Evolutionary conservation across 768 basidiomycete genomes (phyloP), one percentile per base, ranked within the genome.

Genomic region (Leccinum longicurvipes): DNA sequence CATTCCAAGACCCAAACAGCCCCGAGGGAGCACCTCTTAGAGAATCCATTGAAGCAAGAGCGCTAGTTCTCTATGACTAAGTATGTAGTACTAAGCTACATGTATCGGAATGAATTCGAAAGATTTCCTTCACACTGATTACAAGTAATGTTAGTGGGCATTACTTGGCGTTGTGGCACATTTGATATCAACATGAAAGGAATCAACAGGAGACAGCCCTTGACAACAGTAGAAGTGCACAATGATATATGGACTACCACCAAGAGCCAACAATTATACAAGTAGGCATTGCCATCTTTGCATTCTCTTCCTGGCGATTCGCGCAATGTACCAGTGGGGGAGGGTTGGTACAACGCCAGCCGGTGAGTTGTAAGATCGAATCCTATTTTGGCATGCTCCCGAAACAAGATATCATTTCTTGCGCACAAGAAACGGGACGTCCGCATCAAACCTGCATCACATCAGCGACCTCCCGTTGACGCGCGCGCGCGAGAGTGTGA

Each of bases 41-140:
- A 41, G 63, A 76, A 62, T 72, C 66, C 15, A 76, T 76, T 25
- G 73, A 74, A 57, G 27, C 68, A 15, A 63, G 74, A 41, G 72
- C 67, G 15, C 55, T 76, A 7, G 73, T 75, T 4, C 76, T 75
- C 51, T 39, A 39, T 39, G 39, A 39, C 39, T 39, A n/a, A n/a
- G n/a, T n/a, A n/a, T n/a, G n/a, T n/a, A 39, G 10, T 19, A 19
- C 9, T 32, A n/a, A n/a, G n/a, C n/a, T 36, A 36, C 36, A 39
- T 4, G 9, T 39, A 39, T n/a, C 17, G 34, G 17, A 17, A n/a
- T n/a, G 9, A 7, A 39, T 39, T 39, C 36, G 9, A 39, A n/a
- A 19, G 12, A 5, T 39, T 19, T 39, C n/a, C 7, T 17, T 17
- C 7, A 0, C 34, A n/a, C n/a, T n/a, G n/a, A n/a, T n/a, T n/a